phyloP scores from a whole-genome alignment of 2,329 filamentous ascomycete genomes.

The Teratosphaeria pseudoeucalypti region DNA sequence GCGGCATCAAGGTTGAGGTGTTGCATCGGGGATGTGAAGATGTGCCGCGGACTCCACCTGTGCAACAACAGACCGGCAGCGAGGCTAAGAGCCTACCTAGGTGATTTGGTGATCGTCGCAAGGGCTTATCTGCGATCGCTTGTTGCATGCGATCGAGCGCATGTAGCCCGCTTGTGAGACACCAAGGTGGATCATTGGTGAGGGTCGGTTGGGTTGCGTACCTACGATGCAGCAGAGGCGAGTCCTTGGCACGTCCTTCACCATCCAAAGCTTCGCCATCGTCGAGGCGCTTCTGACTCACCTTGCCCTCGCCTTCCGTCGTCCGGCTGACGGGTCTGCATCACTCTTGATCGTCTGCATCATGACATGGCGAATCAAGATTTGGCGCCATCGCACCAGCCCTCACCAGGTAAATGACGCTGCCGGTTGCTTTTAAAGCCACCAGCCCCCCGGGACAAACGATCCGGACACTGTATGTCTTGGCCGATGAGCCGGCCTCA shows the following conservation, averaged over 20 bases:
- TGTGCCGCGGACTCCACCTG: background rate
- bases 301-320: background rate
- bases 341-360: background rate
- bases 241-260: too few species aligned
- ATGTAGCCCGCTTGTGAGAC: background rate
- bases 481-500: background rate
- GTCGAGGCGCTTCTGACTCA: too few species aligned
- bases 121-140: background rate
- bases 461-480: background rate
- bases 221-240: too few species aligned
- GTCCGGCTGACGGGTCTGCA: background rate
- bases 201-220: too few species aligned
- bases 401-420: background rate
- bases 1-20: background rate
- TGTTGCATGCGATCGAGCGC: background rate
- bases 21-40: background rate
- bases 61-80: background rate
- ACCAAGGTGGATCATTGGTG: background rate
- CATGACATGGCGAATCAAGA: background rate
- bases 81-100: background rate
- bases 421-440: background rate
- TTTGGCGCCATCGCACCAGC: background rate
- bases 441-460: background rate
- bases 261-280: too few species aligned
- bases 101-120: background rate